Percentiles rank a stretch among this genome's conserved stretches.
These are phyloP conservation scores for Acaromyces ingoldii DNA, from an alignment of 1,284 basidiomycete species.

Conservation along the genomic window DNA sequence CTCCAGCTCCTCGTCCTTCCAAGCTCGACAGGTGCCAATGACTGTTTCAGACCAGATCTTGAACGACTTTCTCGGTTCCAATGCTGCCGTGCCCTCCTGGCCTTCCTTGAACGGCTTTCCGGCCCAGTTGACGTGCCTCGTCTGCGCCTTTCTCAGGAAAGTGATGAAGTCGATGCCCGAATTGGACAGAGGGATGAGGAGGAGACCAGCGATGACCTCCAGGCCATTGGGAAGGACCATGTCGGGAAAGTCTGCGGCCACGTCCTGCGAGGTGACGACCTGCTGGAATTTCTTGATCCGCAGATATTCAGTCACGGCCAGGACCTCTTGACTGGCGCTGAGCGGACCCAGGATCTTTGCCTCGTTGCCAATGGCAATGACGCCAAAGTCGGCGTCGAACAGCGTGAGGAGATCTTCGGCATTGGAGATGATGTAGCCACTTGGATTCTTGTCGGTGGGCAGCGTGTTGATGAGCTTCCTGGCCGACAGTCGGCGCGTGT, in stretches of 20 bases:
- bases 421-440: slow-evolving; percentile 80
- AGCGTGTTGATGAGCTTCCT: slow-evolving; percentile 77
- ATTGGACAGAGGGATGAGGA: slow-evolving; percentile 63
- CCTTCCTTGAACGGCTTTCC: slow-evolving; percentile 63
- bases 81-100: slow-evolving; percentile 26
- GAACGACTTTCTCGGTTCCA: slow-evolving; percentile 45
- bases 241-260: slow-evolving; percentile 70
- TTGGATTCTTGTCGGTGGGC: slow-evolving; percentile 67
- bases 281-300: slow-evolving; percentile 61
- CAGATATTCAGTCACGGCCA: slow-evolving; percentile 79
- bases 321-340: slow-evolving; percentile 74
- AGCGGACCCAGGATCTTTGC: slow-evolving; percentile 70
- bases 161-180: slow-evolving; percentile 62
- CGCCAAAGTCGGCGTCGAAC: slow-evolving; percentile 79
- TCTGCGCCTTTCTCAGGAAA: slow-evolving; percentile 73
- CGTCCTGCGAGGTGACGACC: slow-evolving; percentile 58
- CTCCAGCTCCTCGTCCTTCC: slow-evolving; percentile 83
- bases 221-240: slow-evolving; percentile 65
- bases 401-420: slow-evolving; percentile 74
- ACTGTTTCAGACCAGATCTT: slow-evolving; percentile 71
- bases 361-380: slow-evolving; percentile 72
- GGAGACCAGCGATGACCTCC: slow-evolving; percentile 70
- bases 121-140: slow-evolving; percentile 49
- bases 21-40: slow-evolving; percentile 66
- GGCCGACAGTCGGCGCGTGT: slow-evolving; percentile 70